A percentile compares a stretch with the other conserved stretches of the same genome.
These are phyloP conservation scores for Harringtonia lauricola DNA, from an alignment of 2,329 filamentous ascomycete species.

Conservation along the genomic window DNA sequence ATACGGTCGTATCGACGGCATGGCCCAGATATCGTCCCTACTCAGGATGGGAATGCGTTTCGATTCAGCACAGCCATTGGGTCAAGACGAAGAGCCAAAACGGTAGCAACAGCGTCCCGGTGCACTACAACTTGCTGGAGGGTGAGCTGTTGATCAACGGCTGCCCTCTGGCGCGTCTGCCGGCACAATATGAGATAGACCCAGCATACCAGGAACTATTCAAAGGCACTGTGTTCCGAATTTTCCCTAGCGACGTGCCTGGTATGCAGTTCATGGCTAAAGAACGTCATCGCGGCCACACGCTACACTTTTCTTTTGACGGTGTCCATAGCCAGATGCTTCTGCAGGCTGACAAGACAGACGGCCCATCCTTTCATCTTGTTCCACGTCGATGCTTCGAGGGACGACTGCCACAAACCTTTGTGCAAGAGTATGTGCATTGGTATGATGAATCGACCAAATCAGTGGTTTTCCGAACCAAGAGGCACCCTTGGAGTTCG, in stretches of 20 bases:
- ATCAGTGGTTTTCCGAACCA: neutral
- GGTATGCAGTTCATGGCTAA: slow-evolving; percentile 31
- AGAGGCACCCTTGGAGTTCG: neutral
- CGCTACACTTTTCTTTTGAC: slow-evolving; percentile 23
- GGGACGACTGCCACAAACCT: slow-evolving; percentile 19
- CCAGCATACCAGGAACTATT: slow-evolving; percentile 32
- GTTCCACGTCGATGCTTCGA: slow-evolving; percentile 28
- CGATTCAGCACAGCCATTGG: too few relatives aligned
- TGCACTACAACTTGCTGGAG: slow-evolving; percentile 39
- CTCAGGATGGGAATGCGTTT: too few relatives aligned
- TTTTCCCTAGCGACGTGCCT: slow-evolving; percentile 24
- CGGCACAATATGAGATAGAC: slow-evolving; percentile 29
- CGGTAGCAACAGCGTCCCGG: too few relatives aligned
- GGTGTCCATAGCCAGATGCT: slow-evolving; percentile 17
- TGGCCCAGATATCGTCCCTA: too few relatives aligned
- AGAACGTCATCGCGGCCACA: slow-evolving; percentile 16
- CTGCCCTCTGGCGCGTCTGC: slow-evolving; percentile 33
- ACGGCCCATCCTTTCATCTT: slow-evolving; percentile 15
- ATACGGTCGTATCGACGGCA: too few relatives aligned
- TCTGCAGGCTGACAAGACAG: slow-evolving; percentile 15
- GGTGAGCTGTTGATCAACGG: slow-evolving; percentile 43
- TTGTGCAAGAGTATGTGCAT: slow-evolving; percentile 41
- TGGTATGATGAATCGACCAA: slow-evolving; percentile 27
- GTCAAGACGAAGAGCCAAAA: neutral
- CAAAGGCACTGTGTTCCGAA: slow-evolving; percentile 27